Percentiles rank a stretch among this genome's conserved stretches.
These are phyloP conservation scores for Penicillium glabrum DNA, from an alignment of 2,329 filamentous ascomycete species.

Conservation along the genomic window DNA sequence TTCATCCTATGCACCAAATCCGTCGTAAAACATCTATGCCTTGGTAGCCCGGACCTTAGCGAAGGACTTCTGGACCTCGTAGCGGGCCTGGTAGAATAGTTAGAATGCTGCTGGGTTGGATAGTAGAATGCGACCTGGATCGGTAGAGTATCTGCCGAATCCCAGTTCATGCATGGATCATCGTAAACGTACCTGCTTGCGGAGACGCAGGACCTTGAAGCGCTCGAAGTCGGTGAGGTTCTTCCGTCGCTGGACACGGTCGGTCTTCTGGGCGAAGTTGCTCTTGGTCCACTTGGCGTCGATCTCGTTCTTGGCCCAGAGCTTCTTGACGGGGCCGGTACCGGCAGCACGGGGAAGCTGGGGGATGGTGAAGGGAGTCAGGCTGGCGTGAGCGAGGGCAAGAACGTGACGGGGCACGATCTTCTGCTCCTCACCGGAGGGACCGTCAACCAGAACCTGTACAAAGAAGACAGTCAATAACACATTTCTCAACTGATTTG, in stretches of 20 bases:
- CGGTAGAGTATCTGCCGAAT: background rate
- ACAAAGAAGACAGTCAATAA: constrained; percentile 24
- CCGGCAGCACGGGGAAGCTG: constrained; percentile 84
- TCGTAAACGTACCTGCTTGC: constrained; percentile 80
- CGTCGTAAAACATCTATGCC: constrained; percentile 41
- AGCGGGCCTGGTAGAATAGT: constrained; percentile 62
- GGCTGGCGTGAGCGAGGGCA: constrained; percentile 76
- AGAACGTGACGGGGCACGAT: constrained; percentile 84
- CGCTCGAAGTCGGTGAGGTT: constrained; percentile 97
- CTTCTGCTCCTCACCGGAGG: constrained; percentile 75
- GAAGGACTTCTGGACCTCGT: constrained; percentile 95
- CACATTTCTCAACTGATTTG: background rate
- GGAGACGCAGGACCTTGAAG: constrained; percentile 99
- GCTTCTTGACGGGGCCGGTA: constrained; percentile 76
- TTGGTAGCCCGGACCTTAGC: constrained; percentile 88
- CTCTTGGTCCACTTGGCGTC: constrained; percentile 90
- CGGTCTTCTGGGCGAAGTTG: constrained; percentile 92
- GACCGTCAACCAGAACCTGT: constrained; percentile 94
- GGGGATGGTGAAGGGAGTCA: constrained; percentile 85
- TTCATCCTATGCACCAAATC: constrained; percentile 44
- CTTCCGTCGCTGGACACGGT: constrained; percentile 81
- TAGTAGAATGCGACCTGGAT: background rate
- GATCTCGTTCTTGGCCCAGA: constrained; percentile 88
- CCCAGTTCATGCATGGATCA: background rate
- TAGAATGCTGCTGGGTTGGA: constrained; percentile 3